Conservation (phyloP, 164 flowering plant species). For the Dillenia suffruticosa region DNA sequence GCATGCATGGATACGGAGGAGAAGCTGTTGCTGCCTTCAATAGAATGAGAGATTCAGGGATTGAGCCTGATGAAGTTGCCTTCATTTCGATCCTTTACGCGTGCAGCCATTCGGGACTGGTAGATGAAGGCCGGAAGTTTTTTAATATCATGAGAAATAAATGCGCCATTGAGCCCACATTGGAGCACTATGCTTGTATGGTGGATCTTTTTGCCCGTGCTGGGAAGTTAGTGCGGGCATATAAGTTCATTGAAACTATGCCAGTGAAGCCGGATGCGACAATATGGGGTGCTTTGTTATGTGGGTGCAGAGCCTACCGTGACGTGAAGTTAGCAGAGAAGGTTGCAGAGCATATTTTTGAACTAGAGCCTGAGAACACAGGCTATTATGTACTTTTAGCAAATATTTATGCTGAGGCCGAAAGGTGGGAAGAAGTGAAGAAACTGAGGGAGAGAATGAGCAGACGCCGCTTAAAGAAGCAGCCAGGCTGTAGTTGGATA, state of each 20-base stretch:
- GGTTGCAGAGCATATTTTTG: conserved; percentile 58
- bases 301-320: conserved; percentile 55
- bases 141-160: conserved; percentile 48
- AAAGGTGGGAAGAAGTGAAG: conserved; percentile 59
- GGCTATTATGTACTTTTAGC: conserved; percentile 54
- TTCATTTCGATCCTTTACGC: conserved; percentile 52
- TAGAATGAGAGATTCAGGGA: conserved; percentile 42
- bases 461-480: conserved; percentile 32
- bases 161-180: conserved; percentile 40
- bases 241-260: conserved; percentile 48
- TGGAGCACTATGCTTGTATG: conserved; percentile 65
- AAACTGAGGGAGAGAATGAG: conserved; percentile 38
- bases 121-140: conserved; percentile 50
- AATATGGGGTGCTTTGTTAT: conserved; percentile 58
- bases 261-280: conserved; percentile 59
- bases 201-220: conserved; percentile 59
- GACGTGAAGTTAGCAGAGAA: conserved; percentile 59
- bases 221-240: conserved; percentile 45
- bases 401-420: conserved; percentile 61
- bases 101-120: conserved; percentile 66
- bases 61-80: conserved; percentile 46
- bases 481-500: conserved; percentile 69
- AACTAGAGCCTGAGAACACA: conserved; percentile 64
- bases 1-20: conserved; percentile 58
- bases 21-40: conserved; percentile 48